Evolutionary conservation across 805 yeast genomes (phyloP), one percentile per base, ranked within the genome.

Genomic region (Nakazawaea ambrosiae): DNA sequence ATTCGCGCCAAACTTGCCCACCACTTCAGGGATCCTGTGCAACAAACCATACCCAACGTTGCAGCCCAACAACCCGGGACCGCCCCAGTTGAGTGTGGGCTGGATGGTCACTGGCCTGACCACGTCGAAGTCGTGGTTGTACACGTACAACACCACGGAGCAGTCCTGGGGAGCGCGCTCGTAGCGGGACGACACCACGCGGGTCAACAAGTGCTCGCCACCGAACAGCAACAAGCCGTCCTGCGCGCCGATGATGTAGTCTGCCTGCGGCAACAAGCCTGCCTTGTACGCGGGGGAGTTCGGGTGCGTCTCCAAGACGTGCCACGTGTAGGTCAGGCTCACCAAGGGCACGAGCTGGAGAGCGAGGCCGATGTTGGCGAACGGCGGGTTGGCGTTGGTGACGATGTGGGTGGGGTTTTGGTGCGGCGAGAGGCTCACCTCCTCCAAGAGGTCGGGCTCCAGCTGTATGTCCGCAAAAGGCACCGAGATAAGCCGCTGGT

Each of bases 1-100:
- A 19, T 23, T 22, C 14, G 41, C 41, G 24, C 64, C 73, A 50
- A 70, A 75, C 41, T 71, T 69, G 0, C 72, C 74, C 8, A 68
- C 53, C 4, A 76, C 81, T 41, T 77, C 75, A 1, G 97, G 96
- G n/a, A 85, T 60, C 43, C 92, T 65, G 54, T 90, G 97, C 35
- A 90, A 63, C 36, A 83, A 68, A 0, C 98, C 98, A 50, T 88
- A 89, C 0, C 97, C 97, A 15, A 90, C 94, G 46, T 89, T 95
- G 60, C 96, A 88, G 2, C 98, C 98, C 26, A 90, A 61, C 26
- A 87, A 65, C 1, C 96, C 95, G 45, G 65, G 71, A 12, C 89
- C 87, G n/a, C 88, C 86, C 87, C 92, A 84, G 14, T 63, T 57
- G n/a, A 70, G 68, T n/a, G 70, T 63, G 3, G 86, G 82, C 37